Evolutionary conservation across 768 basidiomycete species (phyloP).

Genomic region (Hypholoma sublateritium): DNA sequence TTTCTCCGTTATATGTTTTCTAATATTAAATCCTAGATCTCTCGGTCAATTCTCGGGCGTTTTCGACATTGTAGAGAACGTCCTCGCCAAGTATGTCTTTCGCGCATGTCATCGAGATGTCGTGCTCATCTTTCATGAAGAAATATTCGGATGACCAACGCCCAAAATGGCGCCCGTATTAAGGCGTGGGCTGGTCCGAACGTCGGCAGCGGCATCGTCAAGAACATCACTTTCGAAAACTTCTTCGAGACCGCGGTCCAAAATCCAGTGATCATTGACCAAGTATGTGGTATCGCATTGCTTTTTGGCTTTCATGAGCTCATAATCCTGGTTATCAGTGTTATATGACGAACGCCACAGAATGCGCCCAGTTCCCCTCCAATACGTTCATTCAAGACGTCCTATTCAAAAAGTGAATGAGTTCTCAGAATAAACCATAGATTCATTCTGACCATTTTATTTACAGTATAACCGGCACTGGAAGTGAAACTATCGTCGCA

Average conservation of each 20-base stretch:
- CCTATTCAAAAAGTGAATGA: slow-evolving; percentile 47
- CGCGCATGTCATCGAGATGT: neutral
- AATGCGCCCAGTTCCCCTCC: slow-evolving; percentile 53
- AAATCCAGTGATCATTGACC: slow-evolving; percentile 52
- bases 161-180: slow-evolving; percentile 66
- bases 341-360: slow-evolving; percentile 45
- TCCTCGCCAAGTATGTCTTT: slow-evolving; percentile 42
- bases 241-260: slow-evolving; percentile 56
- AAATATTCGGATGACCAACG: slow-evolving; percentile 60
- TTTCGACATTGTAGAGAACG: slow-evolving; percentile 63
- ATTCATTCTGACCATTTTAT: neutral
- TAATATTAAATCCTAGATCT: slow-evolving; percentile 36
- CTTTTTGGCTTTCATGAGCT: neutral
- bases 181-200: slow-evolving; percentile 65
- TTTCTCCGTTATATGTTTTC: neutral
- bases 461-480: slow-evolving; percentile 54
- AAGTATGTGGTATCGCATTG: neutral
- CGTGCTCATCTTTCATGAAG: slow-evolving; percentile 22
- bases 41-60: slow-evolving; percentile 53
- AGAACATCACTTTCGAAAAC: slow-evolving; percentile 53
- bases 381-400: slow-evolving; percentile 58
- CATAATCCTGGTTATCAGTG: slow-evolving; percentile 29
- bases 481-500: slow-evolving; percentile 53
- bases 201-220: slow-evolving; percentile 58
- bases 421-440: neutral